These are phyloP conservation scores for Naganishia sp. DNA, from an alignment of 1,284 basidiomycete genomes.

Conservation along the genomic window DNA sequence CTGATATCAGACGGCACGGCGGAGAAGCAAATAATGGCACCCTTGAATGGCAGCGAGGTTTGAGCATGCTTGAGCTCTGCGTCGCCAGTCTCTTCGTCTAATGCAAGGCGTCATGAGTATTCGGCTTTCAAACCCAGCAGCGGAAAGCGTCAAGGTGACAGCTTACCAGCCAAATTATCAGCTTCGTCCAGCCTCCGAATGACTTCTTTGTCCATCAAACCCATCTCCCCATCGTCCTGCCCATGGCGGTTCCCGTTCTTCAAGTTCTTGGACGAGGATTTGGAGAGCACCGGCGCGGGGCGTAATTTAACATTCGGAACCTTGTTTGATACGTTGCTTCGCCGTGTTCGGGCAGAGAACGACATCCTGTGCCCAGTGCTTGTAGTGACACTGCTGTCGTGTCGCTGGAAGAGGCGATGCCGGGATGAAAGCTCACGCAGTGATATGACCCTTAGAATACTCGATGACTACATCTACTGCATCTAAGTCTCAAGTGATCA, in stretches of 20 bases:
- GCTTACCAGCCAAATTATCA: conserved; percentile 26
- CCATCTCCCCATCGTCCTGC: conserved; percentile 25
- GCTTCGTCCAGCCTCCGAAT: conserved; percentile 28
- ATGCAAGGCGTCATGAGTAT: neutral
- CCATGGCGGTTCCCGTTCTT: neutral
- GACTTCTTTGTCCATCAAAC: conserved; percentile 32
- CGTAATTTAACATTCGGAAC: conserved; percentile 51
- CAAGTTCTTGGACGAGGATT: conserved; percentile 23
- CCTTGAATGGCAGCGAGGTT: conserved; percentile 14
- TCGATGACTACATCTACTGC: neutral
- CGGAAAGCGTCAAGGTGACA: neutral
- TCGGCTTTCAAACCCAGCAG: neutral
- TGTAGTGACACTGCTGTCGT: too few species aligned
- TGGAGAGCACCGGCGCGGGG: conserved; percentile 39
- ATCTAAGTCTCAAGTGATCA: too few species aligned
- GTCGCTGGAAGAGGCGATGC: too few species aligned
- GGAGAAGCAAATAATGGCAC: conserved; percentile 29
- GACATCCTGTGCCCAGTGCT: neutral
- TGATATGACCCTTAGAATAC: neutral
- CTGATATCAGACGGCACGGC: conserved; percentile 19
- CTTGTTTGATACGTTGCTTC: conserved; percentile 49
- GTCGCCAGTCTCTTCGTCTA: conserved; percentile 17
- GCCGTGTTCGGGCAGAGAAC: conserved; percentile 33
- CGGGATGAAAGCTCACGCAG: too few species aligned
- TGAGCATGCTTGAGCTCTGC: conserved; percentile 28